Conservation (phyloP, 345 rosid species). For the Pistacia integerrima region DNA sequence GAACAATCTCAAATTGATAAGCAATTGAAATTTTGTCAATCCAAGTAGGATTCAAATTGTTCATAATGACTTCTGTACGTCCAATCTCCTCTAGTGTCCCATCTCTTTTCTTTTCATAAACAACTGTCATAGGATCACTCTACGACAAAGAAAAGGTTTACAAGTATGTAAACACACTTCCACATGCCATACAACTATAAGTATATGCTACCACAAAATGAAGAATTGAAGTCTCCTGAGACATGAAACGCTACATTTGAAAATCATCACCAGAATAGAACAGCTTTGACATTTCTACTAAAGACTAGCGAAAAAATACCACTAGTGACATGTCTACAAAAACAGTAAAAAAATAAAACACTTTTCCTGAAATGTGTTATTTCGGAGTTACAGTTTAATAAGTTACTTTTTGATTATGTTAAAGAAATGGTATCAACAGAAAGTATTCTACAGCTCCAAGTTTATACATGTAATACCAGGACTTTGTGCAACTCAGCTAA, state of each 20-base stretch:
- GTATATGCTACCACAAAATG: background rate
- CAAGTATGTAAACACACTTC: background rate
- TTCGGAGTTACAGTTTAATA: background rate
- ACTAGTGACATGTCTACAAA: background rate
- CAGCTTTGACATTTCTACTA: background rate
- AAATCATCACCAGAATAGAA: background rate
- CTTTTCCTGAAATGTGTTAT: background rate
- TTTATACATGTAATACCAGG: background rate
- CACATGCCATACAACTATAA: background rate
- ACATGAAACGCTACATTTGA: background rate
- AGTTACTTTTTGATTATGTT: background rate
- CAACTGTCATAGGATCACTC: slow-evolving; percentile 90
- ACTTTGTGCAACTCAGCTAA: background rate
- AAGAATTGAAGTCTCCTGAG: background rate
- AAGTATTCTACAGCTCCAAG: background rate
- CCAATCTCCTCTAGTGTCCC: slow-evolving; percentile 82
- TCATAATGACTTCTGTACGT: slow-evolving; percentile 79
- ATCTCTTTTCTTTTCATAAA: slow-evolving; percentile 55
- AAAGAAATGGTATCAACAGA: background rate
- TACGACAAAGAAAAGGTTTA: slow-evolving; percentile 22
- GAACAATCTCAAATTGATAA: slow-evolving; percentile 81
- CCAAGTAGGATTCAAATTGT: slow-evolving; percentile 77
- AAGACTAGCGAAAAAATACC: background rate
- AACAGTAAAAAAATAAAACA: background rate
- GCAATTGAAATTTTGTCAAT: slow-evolving; percentile 63